These are phyloP conservation scores for Kodamaea restingae DNA, from an alignment of 805 yeast genomes.

Conservation along the genomic window DNA sequence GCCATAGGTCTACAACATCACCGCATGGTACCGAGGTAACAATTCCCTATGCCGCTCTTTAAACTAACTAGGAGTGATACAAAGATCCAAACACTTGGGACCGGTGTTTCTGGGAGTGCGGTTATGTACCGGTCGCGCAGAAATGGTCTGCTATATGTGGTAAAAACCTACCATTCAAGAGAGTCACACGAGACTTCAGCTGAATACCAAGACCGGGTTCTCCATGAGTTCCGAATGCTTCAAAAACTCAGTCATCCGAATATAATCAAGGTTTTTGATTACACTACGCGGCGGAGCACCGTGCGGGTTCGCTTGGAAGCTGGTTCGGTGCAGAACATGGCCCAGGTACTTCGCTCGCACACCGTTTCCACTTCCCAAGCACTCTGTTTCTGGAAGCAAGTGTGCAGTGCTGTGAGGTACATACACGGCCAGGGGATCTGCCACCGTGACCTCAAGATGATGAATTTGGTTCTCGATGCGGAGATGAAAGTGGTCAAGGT, in stretches of 20 bases:
- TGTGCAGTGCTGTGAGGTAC: constrained; percentile 33
- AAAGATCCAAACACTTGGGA: not conserved
- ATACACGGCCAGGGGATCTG: constrained; percentile 36
- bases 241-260: constrained; percentile 25
- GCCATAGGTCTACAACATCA: too few species aligned
- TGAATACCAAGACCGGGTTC: constrained; percentile 38
- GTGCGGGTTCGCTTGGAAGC: constrained; percentile 34
- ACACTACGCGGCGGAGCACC: constrained; percentile 17
- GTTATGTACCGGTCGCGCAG: constrained; percentile 18
- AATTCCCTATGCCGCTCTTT: too few species aligned
- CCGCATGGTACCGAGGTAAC: too few species aligned
- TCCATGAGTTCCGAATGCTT: constrained; percentile 35
- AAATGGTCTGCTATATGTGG: constrained; percentile 25
- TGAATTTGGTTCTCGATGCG: constrained; percentile 37
- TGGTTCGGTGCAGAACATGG: constrained; percentile 18
- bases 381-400: constrained; percentile 39
- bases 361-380: constrained; percentile 11
- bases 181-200: constrained; percentile 37
- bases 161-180: constrained; percentile 41
- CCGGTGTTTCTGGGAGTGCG: constrained; percentile 33
- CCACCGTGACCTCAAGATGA: constrained; percentile 51
- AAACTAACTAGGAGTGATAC: not conserved
- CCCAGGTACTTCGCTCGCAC: constrained; percentile 9
- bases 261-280: constrained; percentile 33
- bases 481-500: constrained; percentile 32